Base-by-base conservation (phyloP, 306 rosid species). In the Senna tora region DNA sequence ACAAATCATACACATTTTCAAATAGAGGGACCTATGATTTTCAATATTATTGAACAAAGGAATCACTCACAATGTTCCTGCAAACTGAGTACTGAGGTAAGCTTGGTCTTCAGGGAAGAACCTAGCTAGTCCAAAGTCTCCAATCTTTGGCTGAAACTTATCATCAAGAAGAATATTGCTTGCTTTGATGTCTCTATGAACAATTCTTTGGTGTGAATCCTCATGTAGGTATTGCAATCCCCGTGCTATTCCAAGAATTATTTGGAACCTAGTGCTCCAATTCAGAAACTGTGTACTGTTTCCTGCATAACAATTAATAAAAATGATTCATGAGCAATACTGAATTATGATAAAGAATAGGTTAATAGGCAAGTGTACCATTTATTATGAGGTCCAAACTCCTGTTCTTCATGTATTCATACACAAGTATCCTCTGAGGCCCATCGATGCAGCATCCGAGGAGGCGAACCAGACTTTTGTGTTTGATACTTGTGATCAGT, bases 51-150 rank as follows among this genome's bases (percentile, higher is more conserved):
- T 25, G 1, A 25, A 25, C 42, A 28, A 52, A 8, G 7, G 32
- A 71, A 17, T 65, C 63, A 76, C 96, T 90, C 75, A 89, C 97
- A 93, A 76, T 57, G 97, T 90, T 79, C 98, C 98, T 10, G 98
- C 97, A 63, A 88, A 89, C 42, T 83, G 69, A 43, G 98, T 89
- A 75, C 98, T 93, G 46, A 93, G 87, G 81, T 86, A 90, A 70
- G 89, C 88, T 89, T 90, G 96, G 69, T 90, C 98, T 76, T 93
- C 98, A n/a, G 97, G 98, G 77, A 93, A 89, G 89, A 93, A 93
- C 79, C 94, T 84, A 49, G 98, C 98, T 32, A 93, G 82, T 36
- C 97, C 97, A 50, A 93, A 93, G 79, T 93, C 98, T 59, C 98
- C 97, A 25, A 93, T 93, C 88, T 70, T 93, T 0, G 97, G 92